Evolutionary conservation across 208 protist species (phyloP).

Genomic region (Acanthamoeba castellanii): DNA sequence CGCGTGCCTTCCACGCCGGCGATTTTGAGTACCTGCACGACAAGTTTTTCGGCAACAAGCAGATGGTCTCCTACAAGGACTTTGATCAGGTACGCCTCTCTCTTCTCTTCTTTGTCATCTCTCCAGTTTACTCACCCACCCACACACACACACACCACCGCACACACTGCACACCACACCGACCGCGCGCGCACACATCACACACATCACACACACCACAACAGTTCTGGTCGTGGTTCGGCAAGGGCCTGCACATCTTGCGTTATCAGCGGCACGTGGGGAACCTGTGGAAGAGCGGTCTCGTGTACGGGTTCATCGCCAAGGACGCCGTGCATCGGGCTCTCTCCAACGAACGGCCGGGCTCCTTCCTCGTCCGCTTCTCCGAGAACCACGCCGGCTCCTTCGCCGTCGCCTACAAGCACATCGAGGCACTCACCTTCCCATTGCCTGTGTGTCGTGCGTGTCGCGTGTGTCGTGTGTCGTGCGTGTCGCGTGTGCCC

Average conservation of each 20-base stretch:
- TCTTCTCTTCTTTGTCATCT: not conserved
- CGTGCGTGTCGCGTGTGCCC: not conserved
- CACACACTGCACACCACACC: not conserved
- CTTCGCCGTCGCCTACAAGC: conserved; percentile 36
- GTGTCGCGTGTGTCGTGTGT: not conserved
- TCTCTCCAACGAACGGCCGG: conserved; percentile 19
- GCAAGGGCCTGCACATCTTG: not conserved
- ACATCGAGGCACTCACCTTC: not conserved
- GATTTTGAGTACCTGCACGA: conserved; percentile 63
- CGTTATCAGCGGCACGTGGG: conserved; percentile 49
- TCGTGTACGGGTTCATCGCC: conserved; percentile 48
- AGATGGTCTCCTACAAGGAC: conserved; percentile 35
- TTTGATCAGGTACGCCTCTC: not conserved
- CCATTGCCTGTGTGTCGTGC: not conserved
- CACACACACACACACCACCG: not conserved
- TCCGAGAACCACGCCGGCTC: not conserved
- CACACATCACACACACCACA: too few species aligned
- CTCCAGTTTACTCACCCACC: not conserved
- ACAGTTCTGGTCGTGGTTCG: conserved; percentile 59
- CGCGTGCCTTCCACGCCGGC: not conserved
- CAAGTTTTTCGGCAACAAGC: conserved; percentile 37
- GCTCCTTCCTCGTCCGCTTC: conserved; percentile 55
- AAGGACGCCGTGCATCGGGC: conserved; percentile 16
- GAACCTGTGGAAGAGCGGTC: conserved; percentile 54
- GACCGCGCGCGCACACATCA: too few species aligned